Conservation (phyloP, 2,329 filamentous ascomycete species). For the Ophiostoma quercus region DNA sequence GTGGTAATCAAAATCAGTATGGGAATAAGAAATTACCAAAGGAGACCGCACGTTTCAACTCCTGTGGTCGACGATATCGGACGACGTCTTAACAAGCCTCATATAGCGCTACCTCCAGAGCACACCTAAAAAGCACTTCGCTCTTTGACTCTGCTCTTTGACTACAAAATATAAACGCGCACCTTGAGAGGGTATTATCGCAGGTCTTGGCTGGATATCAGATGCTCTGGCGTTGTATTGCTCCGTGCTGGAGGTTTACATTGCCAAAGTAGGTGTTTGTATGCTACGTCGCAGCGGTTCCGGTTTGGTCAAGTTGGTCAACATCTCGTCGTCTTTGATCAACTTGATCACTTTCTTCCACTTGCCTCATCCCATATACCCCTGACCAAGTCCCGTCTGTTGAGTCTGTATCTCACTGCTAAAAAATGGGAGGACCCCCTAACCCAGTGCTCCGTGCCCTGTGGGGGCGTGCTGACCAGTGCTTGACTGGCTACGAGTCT, state of each 20-base stretch:
- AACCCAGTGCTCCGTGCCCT: conserved; percentile 6
- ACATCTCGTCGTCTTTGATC: not conserved
- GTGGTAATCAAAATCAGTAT: not conserved
- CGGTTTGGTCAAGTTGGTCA: not conserved
- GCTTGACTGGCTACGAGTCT: not conserved
- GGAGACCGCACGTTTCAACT: not conserved
- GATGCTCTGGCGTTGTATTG: conserved; percentile 5
- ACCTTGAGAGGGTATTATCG: not conserved
- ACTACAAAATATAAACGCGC: not conserved
- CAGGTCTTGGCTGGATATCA: conserved; percentile 1
- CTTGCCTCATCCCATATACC: not conserved
- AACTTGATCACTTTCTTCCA: not conserved
- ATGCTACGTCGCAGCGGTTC: not conserved
- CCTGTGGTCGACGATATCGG: conserved; percentile 1
- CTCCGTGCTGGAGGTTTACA: not conserved
- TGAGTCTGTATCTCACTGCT: too few relatives aligned
- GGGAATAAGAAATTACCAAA: not conserved
- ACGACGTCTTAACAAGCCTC: not conserved
- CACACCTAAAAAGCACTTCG: not conserved
- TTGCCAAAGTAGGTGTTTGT: not conserved
- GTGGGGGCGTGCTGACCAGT: not conserved
- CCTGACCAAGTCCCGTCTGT: not conserved
- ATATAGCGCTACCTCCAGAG: not conserved
- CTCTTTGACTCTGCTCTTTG: not conserved
- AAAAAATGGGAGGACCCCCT: not conserved